phyloP scores from a whole-genome alignment of 306 rosid genomes.

The Inga oerstediana region DNA sequence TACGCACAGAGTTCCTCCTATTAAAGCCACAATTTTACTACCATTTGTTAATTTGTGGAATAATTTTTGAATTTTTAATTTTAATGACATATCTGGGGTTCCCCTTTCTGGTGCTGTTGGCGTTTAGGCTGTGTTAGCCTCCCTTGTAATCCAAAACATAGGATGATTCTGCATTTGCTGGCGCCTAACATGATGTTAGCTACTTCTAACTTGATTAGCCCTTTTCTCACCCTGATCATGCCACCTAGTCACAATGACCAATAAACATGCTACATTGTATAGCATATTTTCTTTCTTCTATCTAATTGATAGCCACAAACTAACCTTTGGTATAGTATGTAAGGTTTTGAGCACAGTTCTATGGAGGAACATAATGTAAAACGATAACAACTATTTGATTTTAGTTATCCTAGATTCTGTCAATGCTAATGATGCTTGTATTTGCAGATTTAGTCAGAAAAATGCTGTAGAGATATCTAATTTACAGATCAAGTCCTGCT shows the following conservation, averaged over 20 bases:
- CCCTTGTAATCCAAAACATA: not conserved
- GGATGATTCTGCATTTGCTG: not conserved
- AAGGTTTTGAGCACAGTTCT: not conserved
- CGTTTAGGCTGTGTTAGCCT: not conserved
- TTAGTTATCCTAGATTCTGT: slow-evolving; percentile 21
- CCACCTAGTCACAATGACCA: not conserved
- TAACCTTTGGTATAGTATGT: not conserved
- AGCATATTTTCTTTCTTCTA: slow-evolving; percentile 8
- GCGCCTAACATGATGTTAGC: not conserved
- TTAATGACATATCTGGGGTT: not conserved
- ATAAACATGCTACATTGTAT: not conserved
- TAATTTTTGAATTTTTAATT: not conserved
- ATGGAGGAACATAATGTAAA: not conserved
- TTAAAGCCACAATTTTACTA: not conserved
- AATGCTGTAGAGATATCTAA: slow-evolving; percentile 36
- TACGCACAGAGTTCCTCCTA: not conserved
- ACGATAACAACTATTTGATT: not conserved
- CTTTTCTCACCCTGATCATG: not conserved
- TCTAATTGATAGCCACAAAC: not conserved
- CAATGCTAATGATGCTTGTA: not conserved
- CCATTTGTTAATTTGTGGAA: not conserved
- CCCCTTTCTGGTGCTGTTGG: not conserved
- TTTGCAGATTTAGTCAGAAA: slow-evolving; percentile 42
- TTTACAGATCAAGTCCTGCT: slow-evolving; percentile 36
- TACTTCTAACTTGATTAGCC: not conserved